Conservation (phyloP, 768 basidiomycete genomes). For the Fomitopsis pulvina region DNA sequence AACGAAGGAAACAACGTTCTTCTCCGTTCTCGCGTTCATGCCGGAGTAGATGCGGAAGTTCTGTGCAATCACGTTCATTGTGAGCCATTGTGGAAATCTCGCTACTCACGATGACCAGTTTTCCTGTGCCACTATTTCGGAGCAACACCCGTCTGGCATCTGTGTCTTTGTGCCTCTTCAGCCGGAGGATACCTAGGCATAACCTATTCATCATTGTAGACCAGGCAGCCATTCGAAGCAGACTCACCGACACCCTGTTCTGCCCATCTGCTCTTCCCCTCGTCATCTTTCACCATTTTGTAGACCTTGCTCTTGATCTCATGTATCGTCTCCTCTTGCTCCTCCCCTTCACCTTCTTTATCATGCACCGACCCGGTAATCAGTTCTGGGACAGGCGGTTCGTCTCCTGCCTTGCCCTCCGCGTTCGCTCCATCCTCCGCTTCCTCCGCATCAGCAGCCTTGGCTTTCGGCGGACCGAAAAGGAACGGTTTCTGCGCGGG, state of each 20-base stretch:
- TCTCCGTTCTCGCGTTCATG: conserved; percentile 45
- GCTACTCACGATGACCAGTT: conserved; percentile 60
- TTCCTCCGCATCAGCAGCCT: not conserved
- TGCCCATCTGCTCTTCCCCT: conserved; percentile 45
- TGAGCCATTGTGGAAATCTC: not conserved
- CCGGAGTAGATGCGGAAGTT: conserved; percentile 66
- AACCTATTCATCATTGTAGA: not conserved
- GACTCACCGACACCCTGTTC: conserved; percentile 63
- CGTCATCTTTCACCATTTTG: conserved; percentile 45
- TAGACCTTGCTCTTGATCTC: conserved; percentile 56
- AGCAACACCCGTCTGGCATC: conserved; percentile 54
- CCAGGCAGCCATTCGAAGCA: not conserved
- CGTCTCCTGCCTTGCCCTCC: not conserved
- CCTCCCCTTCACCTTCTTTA: conserved; percentile 74
- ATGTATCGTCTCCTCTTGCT: conserved; percentile 66
- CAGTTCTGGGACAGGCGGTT: conserved; percentile 11
- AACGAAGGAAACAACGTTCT: conserved; percentile 55
- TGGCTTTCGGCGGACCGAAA: conserved; percentile 20
- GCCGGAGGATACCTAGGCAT: conserved; percentile 50
- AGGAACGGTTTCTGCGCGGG: conserved; percentile 6
- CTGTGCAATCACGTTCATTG: conserved; percentile 28
- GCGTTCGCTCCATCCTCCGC: not conserved
- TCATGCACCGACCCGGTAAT: conserved; percentile 35
- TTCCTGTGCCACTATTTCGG: conserved; percentile 69
- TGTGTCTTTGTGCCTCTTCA: conserved; percentile 70